Evolutionary conservation across 495 filamentous ascomycete genomes (phyloP), one percentile per base, ranked within the genome.

Genomic region (Aeminium ludgeri): DNA sequence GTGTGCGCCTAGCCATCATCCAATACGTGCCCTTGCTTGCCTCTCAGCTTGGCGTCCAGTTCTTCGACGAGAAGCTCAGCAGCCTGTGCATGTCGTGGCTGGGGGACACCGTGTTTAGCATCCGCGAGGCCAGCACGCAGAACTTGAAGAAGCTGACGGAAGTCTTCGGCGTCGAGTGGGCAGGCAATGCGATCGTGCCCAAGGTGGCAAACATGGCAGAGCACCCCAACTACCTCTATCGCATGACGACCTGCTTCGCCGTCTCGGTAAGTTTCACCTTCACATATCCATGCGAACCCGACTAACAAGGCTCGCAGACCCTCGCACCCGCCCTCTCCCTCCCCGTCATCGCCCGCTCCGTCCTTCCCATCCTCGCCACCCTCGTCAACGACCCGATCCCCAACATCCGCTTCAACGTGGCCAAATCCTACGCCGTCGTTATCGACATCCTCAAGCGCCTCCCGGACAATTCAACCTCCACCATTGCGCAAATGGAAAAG

Each of bases 331-430:
- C 87, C 47, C 83, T 96, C 51, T 86, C 80, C 51, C 65, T 96
- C 40, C 80, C 83, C 35, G 83, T 93, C 42, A 89, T 96, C 55
- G 79, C 86, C 56, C 79, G 78, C 56, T 87, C 80, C 15, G 89
- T 97, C 52, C 74, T 97, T 8, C 87, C 91, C 28, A 96, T 96
- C 71, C 70, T 97, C 60, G 83, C 94, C 54, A 78, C 86, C 62
- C 76, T 97, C 20, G 80, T 92, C 20, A 68, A 70, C 12, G 89
- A 97, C 55, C 84, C 86, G 20, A 97, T 97, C 55, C 89, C 89
- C 39, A 97, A 97, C 60, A 97, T 97, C 57, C 84, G 89, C 39
- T 97, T 97, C 71, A 97, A 97, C 56, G 87, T 96, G 38, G 91
- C 89, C 41, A 97, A 97, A 64, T 95, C 91, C 20, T 97, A 95